Conservation (phyloP, 495 filamentous ascomycete species). For the Neurospora intermedia region DNA sequence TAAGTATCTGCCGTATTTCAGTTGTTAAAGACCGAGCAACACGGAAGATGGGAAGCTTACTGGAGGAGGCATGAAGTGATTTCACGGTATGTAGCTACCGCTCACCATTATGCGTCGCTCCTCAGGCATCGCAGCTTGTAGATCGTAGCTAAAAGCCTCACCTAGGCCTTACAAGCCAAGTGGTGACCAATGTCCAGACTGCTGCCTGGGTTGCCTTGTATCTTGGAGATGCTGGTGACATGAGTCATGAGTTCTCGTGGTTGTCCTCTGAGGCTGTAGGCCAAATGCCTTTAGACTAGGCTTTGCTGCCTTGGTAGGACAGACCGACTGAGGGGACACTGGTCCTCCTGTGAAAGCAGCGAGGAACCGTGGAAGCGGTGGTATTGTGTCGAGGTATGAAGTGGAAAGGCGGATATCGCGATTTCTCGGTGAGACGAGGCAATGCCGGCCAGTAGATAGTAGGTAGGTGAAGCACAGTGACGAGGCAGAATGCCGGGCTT, state of each 20-base stretch:
- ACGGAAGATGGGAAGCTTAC: background rate
- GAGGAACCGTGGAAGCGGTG: background rate
- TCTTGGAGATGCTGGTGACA: background rate
- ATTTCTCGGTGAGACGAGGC: background rate
- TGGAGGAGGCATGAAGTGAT: background rate
- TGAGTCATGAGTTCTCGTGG: background rate
- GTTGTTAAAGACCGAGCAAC: background rate
- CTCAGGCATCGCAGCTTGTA: background rate
- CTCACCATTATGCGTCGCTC: background rate
- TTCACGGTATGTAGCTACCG: background rate
- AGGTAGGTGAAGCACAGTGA: background rate
- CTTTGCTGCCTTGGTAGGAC: background rate
- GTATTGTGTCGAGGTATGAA: background rate
- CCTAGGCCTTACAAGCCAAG: background rate
- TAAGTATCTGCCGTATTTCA: background rate
- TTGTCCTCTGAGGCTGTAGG: background rate
- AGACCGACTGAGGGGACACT: background rate
- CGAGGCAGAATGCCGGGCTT: background rate
- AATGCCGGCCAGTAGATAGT: background rate
- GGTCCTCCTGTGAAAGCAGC: background rate
- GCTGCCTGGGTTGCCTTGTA: background rate
- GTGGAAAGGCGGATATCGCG: background rate
- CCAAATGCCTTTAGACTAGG: background rate
- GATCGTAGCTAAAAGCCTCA: background rate
- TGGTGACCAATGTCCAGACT: background rate